Conservation (phyloP, 2,329 filamentous ascomycete genomes). For the Aspergillus sojae region DNA sequence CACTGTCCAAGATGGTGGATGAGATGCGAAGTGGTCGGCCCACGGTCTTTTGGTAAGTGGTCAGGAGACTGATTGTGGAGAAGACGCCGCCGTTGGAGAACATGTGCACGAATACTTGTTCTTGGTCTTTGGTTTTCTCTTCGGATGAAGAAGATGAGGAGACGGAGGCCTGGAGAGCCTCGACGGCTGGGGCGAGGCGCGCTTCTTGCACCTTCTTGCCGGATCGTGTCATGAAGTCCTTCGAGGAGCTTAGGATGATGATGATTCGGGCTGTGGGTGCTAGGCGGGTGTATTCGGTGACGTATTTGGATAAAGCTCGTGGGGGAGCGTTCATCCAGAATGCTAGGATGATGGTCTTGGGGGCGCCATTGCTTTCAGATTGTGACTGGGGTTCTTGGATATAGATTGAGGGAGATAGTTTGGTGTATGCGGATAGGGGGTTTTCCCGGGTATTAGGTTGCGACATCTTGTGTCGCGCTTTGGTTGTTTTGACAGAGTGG, state of each 20-base stretch:
- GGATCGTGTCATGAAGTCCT: constrained; percentile 36
- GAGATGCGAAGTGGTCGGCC: constrained; percentile 41
- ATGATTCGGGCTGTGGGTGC: constrained; percentile 48
- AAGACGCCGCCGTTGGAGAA: constrained; percentile 56
- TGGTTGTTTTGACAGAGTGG: no score
- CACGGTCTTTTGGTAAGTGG: constrained; percentile 38
- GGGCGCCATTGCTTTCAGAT: constrained; percentile 10
- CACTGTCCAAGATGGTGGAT: constrained; percentile 50
- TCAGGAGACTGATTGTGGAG: constrained; percentile 42
- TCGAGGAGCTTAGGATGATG: constrained; percentile 41
- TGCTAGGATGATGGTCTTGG: constrained; percentile 47
- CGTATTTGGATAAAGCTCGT: constrained; percentile 52
- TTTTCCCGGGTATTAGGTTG: constrained; percentile 8
- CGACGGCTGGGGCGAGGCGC: constrained; percentile 38
- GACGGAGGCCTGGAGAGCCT: constrained; percentile 33
- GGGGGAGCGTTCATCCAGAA: constrained; percentile 53
- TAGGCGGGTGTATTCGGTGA: constrained; percentile 46
- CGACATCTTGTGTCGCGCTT: neutral
- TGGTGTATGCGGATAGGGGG: constrained; percentile 33
- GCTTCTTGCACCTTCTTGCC: constrained; percentile 26
- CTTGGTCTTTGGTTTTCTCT: constrained; percentile 7
- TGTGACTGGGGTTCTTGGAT: constrained; percentile 35
- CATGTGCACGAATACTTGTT: constrained; percentile 46
- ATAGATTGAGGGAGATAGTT: constrained; percentile 44
- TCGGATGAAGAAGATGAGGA: constrained; percentile 8